Evolutionary conservation across 192 early-diverging fungal species (phyloP).

Genomic region (Rhizophagus sp.): DNA sequence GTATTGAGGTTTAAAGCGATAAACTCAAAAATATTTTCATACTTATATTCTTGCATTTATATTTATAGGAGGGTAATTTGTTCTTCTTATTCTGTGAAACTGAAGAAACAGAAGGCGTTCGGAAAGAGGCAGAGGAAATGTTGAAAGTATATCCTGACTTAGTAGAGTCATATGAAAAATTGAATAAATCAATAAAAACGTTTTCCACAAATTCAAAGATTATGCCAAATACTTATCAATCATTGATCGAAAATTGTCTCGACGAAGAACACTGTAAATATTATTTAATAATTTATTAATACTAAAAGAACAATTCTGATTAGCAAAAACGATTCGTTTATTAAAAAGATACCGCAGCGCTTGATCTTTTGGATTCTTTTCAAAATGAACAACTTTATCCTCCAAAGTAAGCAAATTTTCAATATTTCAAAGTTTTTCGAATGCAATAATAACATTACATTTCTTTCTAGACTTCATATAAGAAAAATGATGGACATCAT

Average conservation of each 20-base stretch:
- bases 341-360: slow-evolving; percentile 8
- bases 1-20: neutral
- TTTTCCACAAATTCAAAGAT: neutral
- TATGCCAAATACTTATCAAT: slow-evolving; percentile 13
- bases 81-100: neutral
- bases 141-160: slow-evolving; percentile 18
- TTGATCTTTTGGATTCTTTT: slow-evolving; percentile 22
- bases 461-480: slow-evolving; percentile 14
- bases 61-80: neutral
- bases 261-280: slow-evolving; percentile 26
- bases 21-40: neutral
- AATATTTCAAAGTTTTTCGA: neutral
- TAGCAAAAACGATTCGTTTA: neutral
- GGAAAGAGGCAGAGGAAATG: neutral
- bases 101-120: neutral
- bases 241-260: slow-evolving; percentile 27
- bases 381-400: slow-evolving; percentile 15
- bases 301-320: neutral
- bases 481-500: slow-evolving; percentile 21
- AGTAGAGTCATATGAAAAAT: slow-evolving; percentile 14
- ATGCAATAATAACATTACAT: neutral
- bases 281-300: neutral
- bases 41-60: neutral
- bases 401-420: neutral
- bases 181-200: neutral